A percentile compares a stretch with the other conserved stretches of the same genome.
Evolutionary conservation across 148 eudicot species (phyloP).

Genomic region (Agrostemma githago): DNA sequence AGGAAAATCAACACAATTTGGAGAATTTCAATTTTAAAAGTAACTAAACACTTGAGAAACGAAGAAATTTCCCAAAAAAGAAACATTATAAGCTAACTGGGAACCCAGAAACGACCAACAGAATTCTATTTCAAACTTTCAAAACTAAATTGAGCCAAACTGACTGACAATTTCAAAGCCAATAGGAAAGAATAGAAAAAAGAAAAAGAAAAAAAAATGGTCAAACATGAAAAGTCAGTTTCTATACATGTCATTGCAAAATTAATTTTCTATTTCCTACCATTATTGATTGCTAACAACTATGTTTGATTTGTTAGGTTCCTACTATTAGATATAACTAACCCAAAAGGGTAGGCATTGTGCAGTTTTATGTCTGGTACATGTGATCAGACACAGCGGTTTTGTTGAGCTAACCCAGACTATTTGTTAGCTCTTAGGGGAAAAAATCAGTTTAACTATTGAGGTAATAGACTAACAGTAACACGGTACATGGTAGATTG

Average conservation of each 20-base stretch:
- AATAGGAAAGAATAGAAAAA: constrained; percentile 2
- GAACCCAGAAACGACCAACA: background rate
- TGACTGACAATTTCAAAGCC: background rate
- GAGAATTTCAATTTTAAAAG: background rate
- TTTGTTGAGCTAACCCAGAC: constrained; percentile 24
- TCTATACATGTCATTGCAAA: background rate
- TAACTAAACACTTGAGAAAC: background rate
- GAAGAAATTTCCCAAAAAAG: background rate
- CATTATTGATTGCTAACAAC: background rate
- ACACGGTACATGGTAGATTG: background rate
- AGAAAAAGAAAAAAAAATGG: background rate
- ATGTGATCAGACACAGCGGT: constrained; percentile 19
- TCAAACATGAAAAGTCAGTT: background rate
- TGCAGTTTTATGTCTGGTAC: constrained; percentile 6
- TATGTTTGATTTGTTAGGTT: background rate
- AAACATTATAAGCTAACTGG: background rate
- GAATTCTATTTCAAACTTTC: background rate
- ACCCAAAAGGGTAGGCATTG: constrained; percentile 12
- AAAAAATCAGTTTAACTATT: background rate
- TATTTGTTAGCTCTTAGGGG: background rate
- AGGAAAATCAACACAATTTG: background rate
- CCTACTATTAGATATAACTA: constrained; percentile 17
- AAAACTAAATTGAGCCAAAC: background rate
- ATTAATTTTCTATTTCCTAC: background rate
- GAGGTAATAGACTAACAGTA: background rate